Conservation (phyloP, 805 yeast genomes). For the Candida loeiensis region DNA sequence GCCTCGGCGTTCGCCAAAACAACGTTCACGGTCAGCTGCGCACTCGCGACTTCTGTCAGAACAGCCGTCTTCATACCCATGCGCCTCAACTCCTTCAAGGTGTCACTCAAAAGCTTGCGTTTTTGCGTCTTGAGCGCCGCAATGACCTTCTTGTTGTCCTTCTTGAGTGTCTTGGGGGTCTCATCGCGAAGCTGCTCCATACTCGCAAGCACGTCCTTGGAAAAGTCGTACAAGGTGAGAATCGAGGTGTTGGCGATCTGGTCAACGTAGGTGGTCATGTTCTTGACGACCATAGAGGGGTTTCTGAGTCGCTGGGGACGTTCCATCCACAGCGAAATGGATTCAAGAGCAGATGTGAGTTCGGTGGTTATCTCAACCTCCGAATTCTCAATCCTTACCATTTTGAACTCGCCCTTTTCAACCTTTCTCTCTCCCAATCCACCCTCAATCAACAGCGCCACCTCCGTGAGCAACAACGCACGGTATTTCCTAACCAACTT, state of each 20-base stretch:
- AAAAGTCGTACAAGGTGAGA: constrained; percentile 43
- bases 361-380: too few species aligned
- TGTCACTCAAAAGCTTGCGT: constrained; percentile 69
- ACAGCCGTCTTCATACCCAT: constrained; percentile 72
- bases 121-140: constrained; percentile 81
- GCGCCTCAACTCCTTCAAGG: constrained; percentile 66
- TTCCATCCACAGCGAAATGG: constrained; percentile 40
- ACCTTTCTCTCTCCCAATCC: too few species aligned
- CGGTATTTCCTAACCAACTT: constrained; percentile 83
- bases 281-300: constrained; percentile 45
- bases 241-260: constrained; percentile 36
- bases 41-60: constrained; percentile 60
- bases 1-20: constrained; percentile 55
- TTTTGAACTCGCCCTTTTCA: constrained; percentile 9
- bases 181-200: constrained; percentile 65
- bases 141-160: constrained; percentile 67
- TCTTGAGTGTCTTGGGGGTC: constrained; percentile 69
- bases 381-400: neutral
- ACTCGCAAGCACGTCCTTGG: constrained; percentile 51
- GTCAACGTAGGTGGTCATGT: constrained; percentile 52
- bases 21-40: constrained; percentile 59
- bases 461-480: constrained; percentile 49
- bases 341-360: too few species aligned
- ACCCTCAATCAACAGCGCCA: constrained; percentile 53
- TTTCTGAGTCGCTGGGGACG: constrained; percentile 59